These are phyloP conservation scores for Leishmania lainsoni DNA, from an alignment of 208 protist species.

Conservation along the genomic window DNA sequence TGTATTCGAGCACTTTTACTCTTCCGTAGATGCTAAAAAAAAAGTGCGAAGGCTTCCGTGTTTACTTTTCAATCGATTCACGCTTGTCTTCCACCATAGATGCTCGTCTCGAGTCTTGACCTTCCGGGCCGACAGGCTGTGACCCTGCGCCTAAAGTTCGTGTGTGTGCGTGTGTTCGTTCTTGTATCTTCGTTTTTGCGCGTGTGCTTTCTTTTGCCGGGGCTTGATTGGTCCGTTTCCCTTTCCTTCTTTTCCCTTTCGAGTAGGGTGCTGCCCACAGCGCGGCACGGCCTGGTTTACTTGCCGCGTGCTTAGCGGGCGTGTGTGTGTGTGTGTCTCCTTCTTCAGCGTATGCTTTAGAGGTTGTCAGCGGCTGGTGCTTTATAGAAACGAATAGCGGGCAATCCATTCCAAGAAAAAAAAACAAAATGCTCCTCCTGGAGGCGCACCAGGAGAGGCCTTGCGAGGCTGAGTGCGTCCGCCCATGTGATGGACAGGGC, in stretches of 20 bases:
- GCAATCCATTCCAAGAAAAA: too few species aligned
- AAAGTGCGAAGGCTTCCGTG: not conserved
- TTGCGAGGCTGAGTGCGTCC: too few species aligned
- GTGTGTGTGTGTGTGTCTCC: not conserved
- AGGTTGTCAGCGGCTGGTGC: not conserved
- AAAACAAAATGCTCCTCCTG: too few species aligned
- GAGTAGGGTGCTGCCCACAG: not conserved
- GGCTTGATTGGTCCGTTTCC: not conserved
- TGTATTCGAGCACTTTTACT: not conserved
- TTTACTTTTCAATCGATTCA: not conserved
- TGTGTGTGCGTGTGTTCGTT: too few species aligned
- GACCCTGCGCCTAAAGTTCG: not conserved
- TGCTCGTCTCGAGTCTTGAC: not conserved
- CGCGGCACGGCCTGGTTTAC: not conserved
- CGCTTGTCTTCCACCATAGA: not conserved
- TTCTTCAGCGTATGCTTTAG: not conserved
- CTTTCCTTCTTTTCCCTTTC: not conserved
- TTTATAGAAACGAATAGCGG: not conserved
- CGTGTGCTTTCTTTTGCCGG: not conserved
- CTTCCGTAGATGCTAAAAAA: not conserved
- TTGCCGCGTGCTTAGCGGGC: not conserved
- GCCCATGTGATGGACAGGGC: too few species aligned
- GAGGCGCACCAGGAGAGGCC: not conserved
- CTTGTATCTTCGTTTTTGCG: not conserved
- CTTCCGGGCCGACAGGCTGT: not conserved